Percentiles rank a stretch among this genome's conserved stretches.
Evolutionary conservation across 345 rosid species (phyloP).

Genomic region (Erodium maritimum): DNA sequence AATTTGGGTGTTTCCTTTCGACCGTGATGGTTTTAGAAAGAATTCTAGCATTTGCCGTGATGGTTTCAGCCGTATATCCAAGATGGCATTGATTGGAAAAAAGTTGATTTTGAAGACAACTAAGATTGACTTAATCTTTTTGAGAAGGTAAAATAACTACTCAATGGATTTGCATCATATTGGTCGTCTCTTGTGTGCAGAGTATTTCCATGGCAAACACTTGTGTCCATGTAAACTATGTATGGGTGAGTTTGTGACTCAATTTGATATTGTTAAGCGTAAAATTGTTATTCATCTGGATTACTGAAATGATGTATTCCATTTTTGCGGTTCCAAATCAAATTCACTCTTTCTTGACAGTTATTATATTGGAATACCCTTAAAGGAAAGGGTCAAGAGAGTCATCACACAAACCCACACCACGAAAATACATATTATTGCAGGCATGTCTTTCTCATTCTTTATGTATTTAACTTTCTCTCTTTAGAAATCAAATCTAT

Average conservation of each 20-base stretch:
- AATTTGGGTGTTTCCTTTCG: no score
- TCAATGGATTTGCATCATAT: not conserved
- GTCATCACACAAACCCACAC: no score
- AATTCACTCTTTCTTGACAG: no score
- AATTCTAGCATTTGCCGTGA: no score
- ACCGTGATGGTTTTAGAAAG: no score
- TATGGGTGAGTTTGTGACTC: conserved; percentile 45
- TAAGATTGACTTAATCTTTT: conserved; percentile 96
- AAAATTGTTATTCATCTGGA: not conserved
- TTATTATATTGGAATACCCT: no score
- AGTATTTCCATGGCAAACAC: not conserved
- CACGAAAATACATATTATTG: no score
- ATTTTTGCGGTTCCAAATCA: no score
- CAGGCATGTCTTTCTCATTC: no score
- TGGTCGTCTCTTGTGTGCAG: not conserved
- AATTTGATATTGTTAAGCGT: not conserved
- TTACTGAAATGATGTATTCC: not conserved
- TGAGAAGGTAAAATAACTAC: conserved; percentile 54
- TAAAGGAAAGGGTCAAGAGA: no score
- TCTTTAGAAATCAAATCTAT: no score
- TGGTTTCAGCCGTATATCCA: conserved; percentile 87
- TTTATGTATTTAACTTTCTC: no score
- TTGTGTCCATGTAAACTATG: conserved; percentile 12
- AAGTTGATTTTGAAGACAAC: conserved; percentile 96
- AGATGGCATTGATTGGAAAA: conserved; percentile 98